These are phyloP conservation scores for Paraphaeosphaeria sporulosa DNA, from an alignment of 2,329 filamentous ascomycete genomes.

Conservation along the genomic window DNA sequence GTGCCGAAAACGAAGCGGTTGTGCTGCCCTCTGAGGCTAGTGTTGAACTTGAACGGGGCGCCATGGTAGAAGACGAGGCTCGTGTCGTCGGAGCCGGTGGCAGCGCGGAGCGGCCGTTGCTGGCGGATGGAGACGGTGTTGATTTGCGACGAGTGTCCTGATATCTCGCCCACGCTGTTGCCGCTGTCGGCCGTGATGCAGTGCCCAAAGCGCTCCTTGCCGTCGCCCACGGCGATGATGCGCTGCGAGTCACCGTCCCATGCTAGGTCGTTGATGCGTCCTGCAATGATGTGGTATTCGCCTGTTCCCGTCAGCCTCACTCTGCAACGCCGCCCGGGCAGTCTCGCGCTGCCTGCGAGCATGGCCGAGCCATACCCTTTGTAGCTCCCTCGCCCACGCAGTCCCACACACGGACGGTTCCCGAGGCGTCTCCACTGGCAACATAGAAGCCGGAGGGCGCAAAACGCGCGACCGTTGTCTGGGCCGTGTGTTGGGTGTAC, in stretches of 20 bases:
- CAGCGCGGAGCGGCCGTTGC: slow-evolving; percentile 88
- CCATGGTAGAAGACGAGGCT: slow-evolving; percentile 92
- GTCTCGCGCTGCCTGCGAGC: neutral
- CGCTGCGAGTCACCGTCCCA: slow-evolving; percentile 98
- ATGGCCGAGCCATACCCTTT: slow-evolving; percentile 62
- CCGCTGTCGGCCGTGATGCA: slow-evolving; percentile 91
- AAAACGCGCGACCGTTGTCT: slow-evolving; percentile 92
- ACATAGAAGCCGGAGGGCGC: slow-evolving; percentile 94
- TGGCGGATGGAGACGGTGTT: slow-evolving; percentile 90
- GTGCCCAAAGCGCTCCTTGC: slow-evolving; percentile 90
- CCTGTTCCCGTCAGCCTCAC: slow-evolving; percentile 55
- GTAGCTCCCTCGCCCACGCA: slow-evolving; percentile 83
- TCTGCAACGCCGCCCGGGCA: slow-evolving; percentile 8
- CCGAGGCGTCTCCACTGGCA: slow-evolving; percentile 86
- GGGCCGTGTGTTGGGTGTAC: slow-evolving; percentile 88
- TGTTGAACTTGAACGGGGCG: slow-evolving; percentile 94
- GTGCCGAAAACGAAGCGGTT: slow-evolving; percentile 88
- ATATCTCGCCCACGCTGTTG: slow-evolving; percentile 94
- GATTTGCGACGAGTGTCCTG: slow-evolving; percentile 87
- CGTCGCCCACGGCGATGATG: slow-evolving; percentile 94
- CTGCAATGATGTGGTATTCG: slow-evolving; percentile 93
- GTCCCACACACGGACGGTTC: slow-evolving; percentile 91
- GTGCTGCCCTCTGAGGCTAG: slow-evolving; percentile 79
- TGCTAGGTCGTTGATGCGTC: slow-evolving; percentile 92
- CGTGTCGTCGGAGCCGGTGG: slow-evolving; percentile 89